Evolutionary conservation across 257 asterid genomes (phyloP).

Genomic region (Scutellaria barbata): DNA sequence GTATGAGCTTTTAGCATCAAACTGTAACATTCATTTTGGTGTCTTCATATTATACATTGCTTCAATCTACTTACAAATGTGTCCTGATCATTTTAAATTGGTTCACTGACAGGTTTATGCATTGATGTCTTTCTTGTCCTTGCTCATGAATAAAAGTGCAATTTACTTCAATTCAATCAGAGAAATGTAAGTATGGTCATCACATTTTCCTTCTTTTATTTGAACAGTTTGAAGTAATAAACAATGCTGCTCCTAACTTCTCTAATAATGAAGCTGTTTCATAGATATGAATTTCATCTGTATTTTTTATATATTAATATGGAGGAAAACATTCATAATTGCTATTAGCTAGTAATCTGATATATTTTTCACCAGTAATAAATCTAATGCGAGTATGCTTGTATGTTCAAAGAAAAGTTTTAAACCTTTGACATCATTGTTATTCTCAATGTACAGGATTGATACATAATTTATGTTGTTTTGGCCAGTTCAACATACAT

Average conservation of each 20-base stretch:
- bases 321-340: conserved; percentile 12
- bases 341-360: background rate
- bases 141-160: conserved; percentile 67
- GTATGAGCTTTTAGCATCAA: conserved; percentile 15
- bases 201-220: conserved; percentile 1
- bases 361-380: background rate
- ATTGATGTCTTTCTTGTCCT: conserved; percentile 86
- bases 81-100: conserved; percentile 41
- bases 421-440: background rate
- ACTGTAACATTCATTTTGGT: conserved; percentile 18
- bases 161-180: conserved; percentile 93
- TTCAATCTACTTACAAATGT: conserved; percentile 20
- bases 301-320: background rate
- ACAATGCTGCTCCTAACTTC: background rate
- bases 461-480: conserved; percentile 4
- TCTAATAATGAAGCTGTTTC: background rate
- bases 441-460: conserved; percentile 19
- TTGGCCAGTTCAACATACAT: background rate
- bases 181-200: conserved; percentile 77
- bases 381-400: background rate
- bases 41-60: conserved; percentile 17
- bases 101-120: conserved; percentile 82
- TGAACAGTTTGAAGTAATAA: conserved; percentile 11
- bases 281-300: background rate
- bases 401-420: background rate